Evolutionary conservation across 176 grass and related monocot species (phyloP).

Genomic region (Lolium perenne): DNA sequence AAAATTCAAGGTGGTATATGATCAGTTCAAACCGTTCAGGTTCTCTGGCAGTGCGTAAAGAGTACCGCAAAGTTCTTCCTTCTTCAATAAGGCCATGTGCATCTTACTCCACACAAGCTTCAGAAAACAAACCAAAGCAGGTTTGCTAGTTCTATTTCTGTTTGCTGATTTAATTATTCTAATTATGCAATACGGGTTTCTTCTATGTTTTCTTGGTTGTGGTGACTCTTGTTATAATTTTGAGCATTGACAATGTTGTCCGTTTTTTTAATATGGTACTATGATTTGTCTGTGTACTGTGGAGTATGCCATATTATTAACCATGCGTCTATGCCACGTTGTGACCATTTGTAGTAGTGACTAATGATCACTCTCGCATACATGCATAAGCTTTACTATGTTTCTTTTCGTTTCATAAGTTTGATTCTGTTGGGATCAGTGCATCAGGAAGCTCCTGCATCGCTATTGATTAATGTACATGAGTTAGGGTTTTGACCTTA

Average conservation of each 20-base stretch:
- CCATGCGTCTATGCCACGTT: background rate
- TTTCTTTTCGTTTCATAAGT: slow-evolving; percentile 8
- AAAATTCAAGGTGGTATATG: slow-evolving; percentile 53
- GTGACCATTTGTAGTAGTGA: background rate
- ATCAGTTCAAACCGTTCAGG: slow-evolving; percentile 49
- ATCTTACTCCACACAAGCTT: slow-evolving; percentile 19
- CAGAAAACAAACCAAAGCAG: slow-evolving; percentile 74
- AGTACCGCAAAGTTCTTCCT: slow-evolving; percentile 40
- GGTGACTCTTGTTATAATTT: slow-evolving; percentile 13
- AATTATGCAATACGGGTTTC: background rate
- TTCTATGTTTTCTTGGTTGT: slow-evolving; percentile 25
- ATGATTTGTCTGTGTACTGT: background rate
- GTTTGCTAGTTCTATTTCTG: slow-evolving; percentile 44
- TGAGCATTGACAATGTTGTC: background rate
- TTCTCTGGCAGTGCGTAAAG: slow-evolving; percentile 41
- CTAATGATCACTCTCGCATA: slow-evolving; percentile 22
- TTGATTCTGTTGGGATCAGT: background rate
- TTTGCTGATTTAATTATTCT: background rate
- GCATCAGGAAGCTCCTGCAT: slow-evolving; percentile 2
- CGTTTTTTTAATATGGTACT: slow-evolving; percentile 16
- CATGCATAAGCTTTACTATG: slow-evolving; percentile 14
- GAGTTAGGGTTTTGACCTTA: slow-evolving; percentile 7
- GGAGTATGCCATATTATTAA: slow-evolving; percentile 13
- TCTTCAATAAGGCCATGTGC: slow-evolving; percentile 60
- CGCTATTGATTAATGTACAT: background rate